Conservation (phyloP, 192 early-diverging fungal species). For the Coemansia sp. region DNA sequence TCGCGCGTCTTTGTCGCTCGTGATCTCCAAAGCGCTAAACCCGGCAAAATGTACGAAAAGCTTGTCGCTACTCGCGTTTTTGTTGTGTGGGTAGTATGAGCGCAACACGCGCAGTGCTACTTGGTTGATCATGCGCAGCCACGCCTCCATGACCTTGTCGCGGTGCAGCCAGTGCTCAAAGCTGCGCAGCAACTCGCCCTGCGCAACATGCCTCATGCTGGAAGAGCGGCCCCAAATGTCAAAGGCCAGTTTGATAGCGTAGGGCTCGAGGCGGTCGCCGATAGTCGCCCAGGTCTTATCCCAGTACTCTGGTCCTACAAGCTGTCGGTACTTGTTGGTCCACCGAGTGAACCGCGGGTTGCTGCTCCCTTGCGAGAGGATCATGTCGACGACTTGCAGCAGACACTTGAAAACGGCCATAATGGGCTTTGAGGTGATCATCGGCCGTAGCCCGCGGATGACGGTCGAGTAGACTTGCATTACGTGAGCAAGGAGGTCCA, state of each 20-base stretch:
- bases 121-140: slow-evolving; percentile 32
- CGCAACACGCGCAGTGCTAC: slow-evolving; percentile 24
- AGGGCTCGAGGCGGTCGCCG: slow-evolving; percentile 45
- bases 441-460: slow-evolving; percentile 18
- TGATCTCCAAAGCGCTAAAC: slow-evolving; percentile 24
- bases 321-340: slow-evolving; percentile 22
- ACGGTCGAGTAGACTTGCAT: slow-evolving; percentile 45
- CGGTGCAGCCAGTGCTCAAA: slow-evolving; percentile 48
- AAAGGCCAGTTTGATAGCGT: slow-evolving; percentile 39
- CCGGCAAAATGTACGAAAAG: slow-evolving; percentile 21
- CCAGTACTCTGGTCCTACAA: slow-evolving; percentile 42
- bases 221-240: slow-evolving; percentile 39
- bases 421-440: not conserved
- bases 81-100: slow-evolving; percentile 29
- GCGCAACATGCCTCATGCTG: slow-evolving; percentile 1
- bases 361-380: slow-evolving; percentile 44
- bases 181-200: slow-evolving; percentile 7
- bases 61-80: slow-evolving; percentile 3
- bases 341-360: slow-evolving; percentile 35
- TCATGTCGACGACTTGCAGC: slow-evolving; percentile 39
- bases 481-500: slow-evolving; percentile 27
- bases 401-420: slow-evolving; percentile 7
- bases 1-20: slow-evolving; percentile 14
- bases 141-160: slow-evolving; percentile 26
- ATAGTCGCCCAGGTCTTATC: slow-evolving; percentile 49